Base-by-base conservation (phyloP, 805 yeast genomes). In the Hanseniaspora mollemarum region DNA sequence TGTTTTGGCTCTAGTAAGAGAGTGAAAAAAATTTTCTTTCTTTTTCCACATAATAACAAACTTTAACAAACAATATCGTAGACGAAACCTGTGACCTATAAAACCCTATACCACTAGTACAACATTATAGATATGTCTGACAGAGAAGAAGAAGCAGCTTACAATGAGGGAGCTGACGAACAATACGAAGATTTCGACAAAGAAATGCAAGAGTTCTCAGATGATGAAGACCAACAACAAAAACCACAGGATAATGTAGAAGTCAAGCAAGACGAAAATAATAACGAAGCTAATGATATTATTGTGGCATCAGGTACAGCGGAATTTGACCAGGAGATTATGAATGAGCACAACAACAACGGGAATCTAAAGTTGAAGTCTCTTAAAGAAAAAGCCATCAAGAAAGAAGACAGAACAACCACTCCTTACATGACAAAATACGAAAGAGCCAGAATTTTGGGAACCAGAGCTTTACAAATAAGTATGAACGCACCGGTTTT, bases 351-450 rank as follows among this genome's bases (percentile, higher is more conserved):
- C 25, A 48, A 40, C 45, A 32, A 15, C 12, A 19, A 29, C 24
- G 69, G 64, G 37, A 63, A 61, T 26, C 56, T 60, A 55, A 75
- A 74, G 60, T 78, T 73, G 56, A 83, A 83, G 62, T 76, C 90
- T 7, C 71, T 77, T 55, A 80, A 74, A 58, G 92, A 83, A 58
- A 77, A 86, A 60, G 94, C 96, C 18, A 87, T 92, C 54, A 84
- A 96, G 52, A 85, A 77, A 59, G 95, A 86, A 21, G 71, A 84
- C 57, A 78, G 99, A 67, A 76, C 87, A 25, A 92, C 99, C 13
- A 92, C 99, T 4, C 99, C 99, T 49, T 92, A 90, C 66, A 88
- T 92, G 97, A 92, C 99, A 53, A 92, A 94, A 64, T 92, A 92
- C 66, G 99, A 92, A 72, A 78, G 96, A 60, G 99, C 99, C 7